Conservation (phyloP, 768 basidiomycete genomes). For the Psilocybe cyanescens region DNA sequence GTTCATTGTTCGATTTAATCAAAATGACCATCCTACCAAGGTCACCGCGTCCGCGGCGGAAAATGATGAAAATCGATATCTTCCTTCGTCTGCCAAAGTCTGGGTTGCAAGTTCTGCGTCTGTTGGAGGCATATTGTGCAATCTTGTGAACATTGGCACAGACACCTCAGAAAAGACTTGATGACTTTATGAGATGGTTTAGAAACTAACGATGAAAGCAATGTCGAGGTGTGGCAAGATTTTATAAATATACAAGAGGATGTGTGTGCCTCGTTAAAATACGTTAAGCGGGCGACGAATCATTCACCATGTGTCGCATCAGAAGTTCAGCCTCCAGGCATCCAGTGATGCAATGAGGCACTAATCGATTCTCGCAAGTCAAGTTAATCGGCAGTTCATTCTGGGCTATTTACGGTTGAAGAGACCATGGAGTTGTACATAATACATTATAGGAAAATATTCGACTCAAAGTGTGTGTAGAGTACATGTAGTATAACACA, state of each 20-base stretch:
- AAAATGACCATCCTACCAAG: constrained; percentile 42
- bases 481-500: not conserved
- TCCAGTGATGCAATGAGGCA: not conserved
- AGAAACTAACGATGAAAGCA: not conserved
- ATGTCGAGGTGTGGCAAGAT: not conserved
- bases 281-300: not conserved
- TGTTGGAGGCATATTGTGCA: constrained; percentile 62
- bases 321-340: not conserved
- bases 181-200: not conserved
- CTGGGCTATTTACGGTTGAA: no score
- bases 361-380: no score
- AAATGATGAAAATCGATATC: constrained; percentile 74
- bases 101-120: constrained; percentile 78
- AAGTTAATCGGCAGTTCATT: no score
- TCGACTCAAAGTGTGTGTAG: not conserved
- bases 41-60: constrained; percentile 81
- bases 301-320: not conserved
- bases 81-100: constrained; percentile 70
- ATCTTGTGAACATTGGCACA: constrained; percentile 60
- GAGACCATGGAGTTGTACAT: no score
- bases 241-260: not conserved
- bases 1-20: not conserved
- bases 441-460: not conserved
- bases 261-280: not conserved
- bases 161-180: not conserved